phyloP scores from a whole-genome alignment of 164 flowering plant species.

The Aristolochia californica region DNA sequence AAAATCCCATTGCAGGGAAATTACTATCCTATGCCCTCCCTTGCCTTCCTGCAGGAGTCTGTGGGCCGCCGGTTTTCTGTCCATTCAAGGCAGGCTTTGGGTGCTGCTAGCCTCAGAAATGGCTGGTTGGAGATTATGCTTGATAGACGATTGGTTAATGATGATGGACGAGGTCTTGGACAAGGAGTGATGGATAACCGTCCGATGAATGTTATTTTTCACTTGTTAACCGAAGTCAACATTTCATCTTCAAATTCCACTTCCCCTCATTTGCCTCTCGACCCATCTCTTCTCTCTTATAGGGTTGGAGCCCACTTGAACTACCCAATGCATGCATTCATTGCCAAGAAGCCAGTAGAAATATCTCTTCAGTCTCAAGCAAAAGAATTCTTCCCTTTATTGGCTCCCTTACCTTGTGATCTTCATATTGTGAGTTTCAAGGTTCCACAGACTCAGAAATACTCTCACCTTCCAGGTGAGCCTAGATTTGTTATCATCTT shows the following conservation, averaged over 20 bases:
- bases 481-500: conserved; percentile 56
- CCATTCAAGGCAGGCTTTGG: conserved; percentile 81
- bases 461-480: conserved; percentile 33
- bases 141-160: conserved; percentile 69
- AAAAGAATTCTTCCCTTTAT: conserved; percentile 65
- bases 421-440: conserved; percentile 81
- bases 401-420: conserved; percentile 80
- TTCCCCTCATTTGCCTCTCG: conserved; percentile 32
- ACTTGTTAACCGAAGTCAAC: conserved; percentile 63
- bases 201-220: conserved; percentile 76
- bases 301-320: conserved; percentile 63
- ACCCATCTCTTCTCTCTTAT: conserved; percentile 85
- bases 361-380: conserved; percentile 44
- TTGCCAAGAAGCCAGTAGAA: conserved; percentile 62
- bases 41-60: conserved; percentile 77
- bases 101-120: conserved; percentile 78
- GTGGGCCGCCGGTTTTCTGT: conserved; percentile 75
- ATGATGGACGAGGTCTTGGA: conserved; percentile 98
- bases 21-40: conserved; percentile 99
- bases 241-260: conserved; percentile 35
- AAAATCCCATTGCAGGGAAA: conserved; percentile 97
- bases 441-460: conserved; percentile 70
- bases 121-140: conserved; percentile 98
- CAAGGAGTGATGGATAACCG: conserved; percentile 98
- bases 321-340: conserved; percentile 67